Evolutionary conservation across 176 grass and related monocot species (phyloP).

Genomic region (Oropetium thomaeum): DNA sequence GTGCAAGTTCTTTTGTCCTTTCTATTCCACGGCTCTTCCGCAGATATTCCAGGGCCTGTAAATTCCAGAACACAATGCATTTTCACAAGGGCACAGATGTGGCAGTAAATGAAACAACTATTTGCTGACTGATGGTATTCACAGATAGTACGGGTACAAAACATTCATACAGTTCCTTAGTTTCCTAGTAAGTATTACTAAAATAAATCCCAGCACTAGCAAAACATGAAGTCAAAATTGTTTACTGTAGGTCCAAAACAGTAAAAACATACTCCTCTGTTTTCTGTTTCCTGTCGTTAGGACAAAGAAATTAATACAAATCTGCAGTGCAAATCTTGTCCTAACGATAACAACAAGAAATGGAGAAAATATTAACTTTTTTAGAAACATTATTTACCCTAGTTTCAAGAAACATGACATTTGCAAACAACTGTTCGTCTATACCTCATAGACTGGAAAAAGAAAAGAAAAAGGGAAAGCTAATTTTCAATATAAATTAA

Average conservation of each 20-base stretch:
- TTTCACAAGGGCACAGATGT: background rate
- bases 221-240: background rate
- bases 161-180: background rate
- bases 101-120: background rate
- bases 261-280: background rate
- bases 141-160: background rate
- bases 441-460: background rate
- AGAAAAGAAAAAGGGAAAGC: background rate
- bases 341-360: no score
- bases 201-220: background rate
- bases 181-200: background rate
- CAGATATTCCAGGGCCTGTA: slow-evolving; percentile 63
- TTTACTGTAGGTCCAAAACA: background rate
- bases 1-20: slow-evolving; percentile 65
- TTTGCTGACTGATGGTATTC: background rate
- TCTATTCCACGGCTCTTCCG: slow-evolving; percentile 75
- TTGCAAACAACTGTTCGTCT: background rate
- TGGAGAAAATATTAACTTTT: no score
- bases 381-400: no score
- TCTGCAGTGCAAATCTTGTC: no score
- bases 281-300: no score
- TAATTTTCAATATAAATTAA: background rate
- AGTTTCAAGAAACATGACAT: background rate
- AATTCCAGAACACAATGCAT: background rate
- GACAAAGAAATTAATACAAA: no score